A percentile compares a stretch with the other conserved stretches of the same genome.
Evolutionary conservation across 148 eudicot species (phyloP).

Genomic region (Fallopia convolvulus): DNA sequence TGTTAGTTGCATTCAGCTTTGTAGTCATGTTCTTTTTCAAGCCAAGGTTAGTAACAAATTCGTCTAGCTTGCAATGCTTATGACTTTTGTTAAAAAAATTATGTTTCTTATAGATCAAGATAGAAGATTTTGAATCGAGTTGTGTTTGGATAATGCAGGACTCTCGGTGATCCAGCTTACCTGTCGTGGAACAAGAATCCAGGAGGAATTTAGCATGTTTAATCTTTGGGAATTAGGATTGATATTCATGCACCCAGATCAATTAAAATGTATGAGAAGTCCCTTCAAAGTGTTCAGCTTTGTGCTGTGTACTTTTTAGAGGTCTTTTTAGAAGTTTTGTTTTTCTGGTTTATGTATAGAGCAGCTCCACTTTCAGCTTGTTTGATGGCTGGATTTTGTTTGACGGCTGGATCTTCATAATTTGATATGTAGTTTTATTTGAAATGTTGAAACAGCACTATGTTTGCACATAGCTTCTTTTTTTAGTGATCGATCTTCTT

Average conservation of each 20-base stretch:
- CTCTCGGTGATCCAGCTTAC: conserved; percentile 68
- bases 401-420: neutral
- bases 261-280: neutral
- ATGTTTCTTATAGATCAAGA: neutral
- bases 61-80: neutral
- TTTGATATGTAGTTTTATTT: neutral
- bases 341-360: neutral
- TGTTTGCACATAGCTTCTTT: neutral
- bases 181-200: conserved; percentile 66
- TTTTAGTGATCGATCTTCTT: neutral
- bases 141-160: conserved; percentile 36
- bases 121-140: neutral
- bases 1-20: conserved; percentile 48
- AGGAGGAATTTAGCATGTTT: conserved; percentile 16
- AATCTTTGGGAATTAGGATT: neutral
- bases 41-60: conserved; percentile 46
- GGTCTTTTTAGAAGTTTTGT: neutral
- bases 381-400: neutral
- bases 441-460: neutral
- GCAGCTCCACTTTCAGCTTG: neutral
- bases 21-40: conserved; percentile 42
- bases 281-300: neutral
- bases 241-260: neutral
- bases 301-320: neutral
- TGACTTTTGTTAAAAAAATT: neutral